phyloP scores from a whole-genome alignment of 257 asterid genomes.

The Haberlea rhodopensis region DNA sequence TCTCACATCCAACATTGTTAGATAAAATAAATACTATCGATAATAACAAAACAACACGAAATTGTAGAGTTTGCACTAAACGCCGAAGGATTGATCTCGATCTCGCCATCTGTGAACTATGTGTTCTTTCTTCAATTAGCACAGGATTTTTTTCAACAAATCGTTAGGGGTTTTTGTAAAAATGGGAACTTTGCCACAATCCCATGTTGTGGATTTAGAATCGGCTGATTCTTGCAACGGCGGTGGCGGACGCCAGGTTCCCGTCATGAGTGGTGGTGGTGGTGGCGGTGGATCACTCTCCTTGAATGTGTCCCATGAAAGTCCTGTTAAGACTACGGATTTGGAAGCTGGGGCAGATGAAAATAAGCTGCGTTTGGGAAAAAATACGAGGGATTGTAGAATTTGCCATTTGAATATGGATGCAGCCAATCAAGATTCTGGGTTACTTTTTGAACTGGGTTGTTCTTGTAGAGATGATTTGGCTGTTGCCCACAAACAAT shows the following conservation, averaged over 20 bases:
- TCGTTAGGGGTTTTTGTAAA: not conserved
- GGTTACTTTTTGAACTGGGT: constrained; percentile 13
- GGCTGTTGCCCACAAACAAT: constrained; percentile 20
- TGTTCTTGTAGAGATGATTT: constrained; percentile 22
- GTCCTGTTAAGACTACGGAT: constrained; percentile 9
- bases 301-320: not conserved
- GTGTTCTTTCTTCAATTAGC: too few relatives aligned
- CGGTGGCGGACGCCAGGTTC: too few relatives aligned
- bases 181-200: constrained; percentile 10
- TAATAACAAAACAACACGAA: too few relatives aligned
- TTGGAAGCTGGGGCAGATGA: constrained; percentile 20
- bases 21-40: too few relatives aligned
- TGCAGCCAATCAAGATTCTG: constrained; percentile 22
- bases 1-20: too few relatives aligned
- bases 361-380: not conserved
- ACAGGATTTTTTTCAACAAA: too few relatives aligned
- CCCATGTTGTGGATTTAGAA: constrained; percentile 15
- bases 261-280: not conserved
- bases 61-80: too few relatives aligned
- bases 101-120: too few relatives aligned
- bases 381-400: constrained; percentile 16
- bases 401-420: constrained; percentile 23
- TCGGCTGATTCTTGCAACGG: not conserved
- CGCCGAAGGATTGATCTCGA: too few relatives aligned
- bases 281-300: not conserved